Conservation (phyloP, 2,329 filamentous ascomycete species). For the Cadophora sp. region DNA sequence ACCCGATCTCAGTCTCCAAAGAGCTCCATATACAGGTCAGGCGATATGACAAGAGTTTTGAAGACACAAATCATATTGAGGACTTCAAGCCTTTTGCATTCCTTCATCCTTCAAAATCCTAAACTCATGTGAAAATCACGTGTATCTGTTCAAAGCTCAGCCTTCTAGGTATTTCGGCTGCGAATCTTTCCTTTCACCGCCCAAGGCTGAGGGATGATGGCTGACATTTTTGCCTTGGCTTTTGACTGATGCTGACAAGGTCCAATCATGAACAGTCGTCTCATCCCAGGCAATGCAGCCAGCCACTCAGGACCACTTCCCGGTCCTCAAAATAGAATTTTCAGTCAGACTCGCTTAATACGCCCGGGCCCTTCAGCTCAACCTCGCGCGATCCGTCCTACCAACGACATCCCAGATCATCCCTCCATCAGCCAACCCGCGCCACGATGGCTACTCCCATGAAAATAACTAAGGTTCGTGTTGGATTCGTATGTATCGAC, state of each 20-base stretch:
- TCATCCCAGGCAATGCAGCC: neutral
- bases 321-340: conserved; percentile 10
- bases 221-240: conserved; percentile 15
- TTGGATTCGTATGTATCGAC: conserved; percentile 7
- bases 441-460: conserved; percentile 15
- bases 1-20: neutral
- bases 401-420: neutral
- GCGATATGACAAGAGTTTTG: neutral
- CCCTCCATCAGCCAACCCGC: conserved; percentile 5
- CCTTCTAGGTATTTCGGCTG: conserved; percentile 7
- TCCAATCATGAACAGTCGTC: neutral
- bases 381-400: neutral
- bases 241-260: conserved; percentile 1
- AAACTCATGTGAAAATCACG: neutral
- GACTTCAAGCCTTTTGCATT: conserved; percentile 6
- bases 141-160: neutral
- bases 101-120: conserved; percentile 14
- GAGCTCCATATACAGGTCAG: neutral
- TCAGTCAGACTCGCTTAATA: conserved; percentile 10
- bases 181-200: neutral
- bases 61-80: neutral
- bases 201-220: conserved; percentile 12
- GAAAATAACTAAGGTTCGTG: neutral
- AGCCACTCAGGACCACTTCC: conserved; percentile 3
- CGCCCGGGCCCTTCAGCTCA: neutral